Evolutionary conservation across 164 flowering plant genomes (phyloP).

Genomic region (Magnolia sinica): DNA sequence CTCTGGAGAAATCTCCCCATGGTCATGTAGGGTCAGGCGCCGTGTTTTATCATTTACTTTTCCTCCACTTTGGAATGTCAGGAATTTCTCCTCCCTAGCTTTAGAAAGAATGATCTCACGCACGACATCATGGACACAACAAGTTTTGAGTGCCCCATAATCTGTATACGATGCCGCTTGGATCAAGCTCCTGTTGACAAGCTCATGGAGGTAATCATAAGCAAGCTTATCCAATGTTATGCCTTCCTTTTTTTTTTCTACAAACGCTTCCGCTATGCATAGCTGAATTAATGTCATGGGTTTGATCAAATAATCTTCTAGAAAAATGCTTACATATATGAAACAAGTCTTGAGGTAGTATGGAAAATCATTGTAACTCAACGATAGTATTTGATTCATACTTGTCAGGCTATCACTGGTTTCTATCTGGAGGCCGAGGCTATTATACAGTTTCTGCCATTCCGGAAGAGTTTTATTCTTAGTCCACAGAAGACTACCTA

Average conservation of each 20-base stretch:
- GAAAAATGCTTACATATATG: conserved; percentile 6
- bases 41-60: neutral
- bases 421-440: neutral
- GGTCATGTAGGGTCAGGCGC: conserved; percentile 24
- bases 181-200: conserved; percentile 12
- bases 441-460: neutral
- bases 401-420: neutral
- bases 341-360: conserved; percentile 13
- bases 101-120: conserved; percentile 5
- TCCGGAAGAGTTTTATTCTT: neutral
- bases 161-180: conserved; percentile 1
- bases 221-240: conserved; percentile 12
- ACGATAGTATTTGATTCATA: neutral
- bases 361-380: conserved; percentile 15
- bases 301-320: conserved; percentile 2
- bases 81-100: conserved; percentile 9
- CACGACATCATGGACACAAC: too few species aligned
- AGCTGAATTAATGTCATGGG: neutral
- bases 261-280: conserved; percentile 3
- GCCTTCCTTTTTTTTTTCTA: neutral
- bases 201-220: conserved; percentile 9
- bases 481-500: neutral
- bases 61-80: too few species aligned
- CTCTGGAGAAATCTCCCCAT: conserved; percentile 2
- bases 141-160: neutral